A percentile compares a stretch with the other conserved stretches of the same genome.
Conservation (phyloP, 352 stramenopile species). For the Plasmopara muralis region DNA sequence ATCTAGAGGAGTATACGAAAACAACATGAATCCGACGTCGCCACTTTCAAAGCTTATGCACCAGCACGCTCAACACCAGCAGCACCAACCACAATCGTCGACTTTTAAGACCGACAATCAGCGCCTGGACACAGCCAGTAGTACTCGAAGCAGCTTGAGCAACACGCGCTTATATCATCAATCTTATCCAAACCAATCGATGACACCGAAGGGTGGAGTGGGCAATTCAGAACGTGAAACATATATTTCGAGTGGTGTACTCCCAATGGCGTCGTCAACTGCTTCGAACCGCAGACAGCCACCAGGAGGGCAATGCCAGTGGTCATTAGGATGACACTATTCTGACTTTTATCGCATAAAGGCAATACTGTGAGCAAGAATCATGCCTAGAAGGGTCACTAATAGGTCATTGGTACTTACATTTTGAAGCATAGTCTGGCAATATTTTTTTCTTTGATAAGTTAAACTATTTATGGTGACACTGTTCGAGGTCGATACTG, state of each 20-base stretch:
- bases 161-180: constrained; percentile 5
- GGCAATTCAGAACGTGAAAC: constrained; percentile 5
- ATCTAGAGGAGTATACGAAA: constrained; percentile 3
- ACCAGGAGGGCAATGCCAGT: constrained; percentile 56
- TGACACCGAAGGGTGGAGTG: neutral
- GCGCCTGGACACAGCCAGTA: constrained; percentile 13
- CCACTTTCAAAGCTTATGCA: constrained; percentile 71
- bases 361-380: too few species aligned
- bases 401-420: too few species aligned
- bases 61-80: constrained; percentile 34
- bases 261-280: constrained; percentile 13
- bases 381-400: too few species aligned
- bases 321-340: constrained; percentile 28
- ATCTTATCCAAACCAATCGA: constrained; percentile 2
- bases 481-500: too few species aligned
- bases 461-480: too few species aligned
- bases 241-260: constrained; percentile 14
- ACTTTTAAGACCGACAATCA: constrained; percentile 12
- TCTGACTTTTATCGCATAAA: too few species aligned
- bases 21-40: constrained; percentile 33
- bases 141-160: constrained; percentile 11
- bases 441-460: too few species aligned
- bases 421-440: too few species aligned
- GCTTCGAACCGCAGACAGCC: constrained; percentile 34
- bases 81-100: constrained; percentile 16